phyloP scores from a whole-genome alignment of 257 asterid species.

The Scutellaria minor region DNA sequence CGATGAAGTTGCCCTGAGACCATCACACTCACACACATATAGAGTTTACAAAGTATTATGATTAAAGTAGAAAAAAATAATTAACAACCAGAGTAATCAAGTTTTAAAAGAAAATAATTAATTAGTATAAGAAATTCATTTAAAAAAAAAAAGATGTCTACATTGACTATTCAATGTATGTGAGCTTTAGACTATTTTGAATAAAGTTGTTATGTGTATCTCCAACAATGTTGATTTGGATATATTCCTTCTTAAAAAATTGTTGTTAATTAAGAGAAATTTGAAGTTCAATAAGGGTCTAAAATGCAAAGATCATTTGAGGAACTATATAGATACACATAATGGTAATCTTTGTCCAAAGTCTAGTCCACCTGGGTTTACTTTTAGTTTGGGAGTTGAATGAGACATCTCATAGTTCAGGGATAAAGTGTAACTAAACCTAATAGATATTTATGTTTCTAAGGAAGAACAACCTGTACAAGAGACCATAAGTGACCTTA shows the following conservation, averaged over 20 bases:
- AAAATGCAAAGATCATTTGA: background rate
- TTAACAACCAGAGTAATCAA: background rate
- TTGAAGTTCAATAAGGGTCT: background rate
- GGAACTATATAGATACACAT: conserved; percentile 1
- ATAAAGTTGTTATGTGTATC: background rate
- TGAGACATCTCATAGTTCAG: background rate
- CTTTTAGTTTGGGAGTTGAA: conserved; percentile 2
- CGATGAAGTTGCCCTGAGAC: too few species aligned
- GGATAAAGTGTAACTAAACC: background rate
- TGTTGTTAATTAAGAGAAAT: background rate
- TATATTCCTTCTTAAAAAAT: background rate
- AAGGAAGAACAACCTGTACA: conserved; percentile 11
- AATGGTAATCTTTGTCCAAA: background rate
- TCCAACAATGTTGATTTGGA: background rate
- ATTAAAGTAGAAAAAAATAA: background rate
- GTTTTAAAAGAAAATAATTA: background rate
- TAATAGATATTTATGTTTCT: background rate
- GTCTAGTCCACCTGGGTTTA: background rate
- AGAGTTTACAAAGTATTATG: background rate
- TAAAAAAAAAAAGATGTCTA: background rate
- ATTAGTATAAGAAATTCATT: background rate
- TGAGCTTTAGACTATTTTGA: background rate
- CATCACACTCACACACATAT: background rate
- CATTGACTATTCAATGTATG: background rate
- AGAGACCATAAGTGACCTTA: background rate